Percentiles rank a stretch among this genome's conserved stretches.
Evolutionary conservation across 768 basidiomycete genomes (phyloP).

Genomic region (Leccinum ochraceum): DNA sequence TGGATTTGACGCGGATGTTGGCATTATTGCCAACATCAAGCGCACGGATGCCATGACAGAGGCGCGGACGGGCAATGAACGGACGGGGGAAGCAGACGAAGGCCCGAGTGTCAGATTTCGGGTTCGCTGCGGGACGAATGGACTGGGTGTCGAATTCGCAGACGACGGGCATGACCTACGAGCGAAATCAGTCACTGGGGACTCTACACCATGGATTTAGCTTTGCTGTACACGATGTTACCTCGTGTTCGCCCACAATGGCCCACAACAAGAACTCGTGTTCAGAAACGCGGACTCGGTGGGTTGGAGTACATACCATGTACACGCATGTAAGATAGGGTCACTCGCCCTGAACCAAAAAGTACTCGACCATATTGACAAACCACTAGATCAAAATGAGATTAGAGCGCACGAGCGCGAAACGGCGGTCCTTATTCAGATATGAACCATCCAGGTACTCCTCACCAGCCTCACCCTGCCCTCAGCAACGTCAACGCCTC

Average conservation of each 20-base stretch:
- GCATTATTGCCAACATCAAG: conserved; percentile 9
- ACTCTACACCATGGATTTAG: no score
- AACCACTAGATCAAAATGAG: neutral
- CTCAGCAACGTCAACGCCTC: no score
- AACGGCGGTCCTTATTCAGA: conserved; percentile 10
- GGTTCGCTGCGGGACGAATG: neutral
- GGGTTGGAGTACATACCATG: no score
- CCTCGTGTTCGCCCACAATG: no score
- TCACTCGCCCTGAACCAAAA: neutral
- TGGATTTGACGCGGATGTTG: conserved; percentile 17
- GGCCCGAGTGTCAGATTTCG: conserved; percentile 8
- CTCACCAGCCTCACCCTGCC: no score
- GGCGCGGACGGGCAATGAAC: conserved; percentile 18
- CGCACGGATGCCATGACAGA: conserved; percentile 15
- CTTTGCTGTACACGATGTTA: no score
- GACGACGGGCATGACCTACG: neutral
- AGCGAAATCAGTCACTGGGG: no score
- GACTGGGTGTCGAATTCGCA: conserved; percentile 2
- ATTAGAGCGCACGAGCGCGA: neutral
- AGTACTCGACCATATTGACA: neutral
- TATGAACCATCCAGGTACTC: no score
- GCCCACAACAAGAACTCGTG: no score
- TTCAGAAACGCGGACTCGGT: no score
- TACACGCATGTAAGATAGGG: no score
- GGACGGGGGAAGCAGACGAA: conserved; percentile 14